A percentile compares a stretch with the other conserved stretches of the same genome.
Conservation (phyloP, 78 protist species). For the Dictyostelium capitatum region DNA sequence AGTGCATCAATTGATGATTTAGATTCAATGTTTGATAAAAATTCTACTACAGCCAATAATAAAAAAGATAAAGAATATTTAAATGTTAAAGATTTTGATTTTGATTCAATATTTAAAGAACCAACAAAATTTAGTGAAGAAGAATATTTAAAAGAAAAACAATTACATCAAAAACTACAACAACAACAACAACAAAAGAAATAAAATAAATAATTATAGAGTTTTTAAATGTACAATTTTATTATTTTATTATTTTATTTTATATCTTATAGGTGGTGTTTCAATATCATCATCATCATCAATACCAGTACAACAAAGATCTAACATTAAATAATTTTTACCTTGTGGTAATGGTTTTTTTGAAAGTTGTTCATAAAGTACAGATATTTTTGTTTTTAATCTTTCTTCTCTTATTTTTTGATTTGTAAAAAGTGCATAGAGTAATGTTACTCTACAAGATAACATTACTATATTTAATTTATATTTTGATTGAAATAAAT, state of each 20-base stretch:
- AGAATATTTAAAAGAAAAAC: background rate
- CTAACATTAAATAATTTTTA: constrained; percentile 58
- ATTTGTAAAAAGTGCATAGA: constrained; percentile 64
- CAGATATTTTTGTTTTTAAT: constrained; percentile 11
- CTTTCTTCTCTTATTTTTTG: constrained; percentile 51
- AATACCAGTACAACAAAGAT: constrained; percentile 45
- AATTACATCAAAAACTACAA: no score
- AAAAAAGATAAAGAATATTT: background rate
- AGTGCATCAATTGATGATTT: background rate
- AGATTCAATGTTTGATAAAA: background rate
- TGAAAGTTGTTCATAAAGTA: constrained; percentile 11
- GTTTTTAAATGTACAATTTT: no score
- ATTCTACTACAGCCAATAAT: background rate
- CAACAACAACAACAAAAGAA: no score
- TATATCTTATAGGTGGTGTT: constrained; percentile 54
- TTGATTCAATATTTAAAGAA: background rate
- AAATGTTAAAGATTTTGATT: background rate
- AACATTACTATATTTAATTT: constrained; percentile 84
- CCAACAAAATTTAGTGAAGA: background rate
- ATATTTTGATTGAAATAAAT: constrained; percentile 59
- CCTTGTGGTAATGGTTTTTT: constrained; percentile 56
- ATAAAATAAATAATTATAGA: no score
- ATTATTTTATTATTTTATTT: constrained; percentile 11
- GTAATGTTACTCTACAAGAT: constrained; percentile 81
- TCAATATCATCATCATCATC: constrained; percentile 68